Conservation (phyloP, 73 alveolate genomes). For the Symbiodinium natans region DNA sequence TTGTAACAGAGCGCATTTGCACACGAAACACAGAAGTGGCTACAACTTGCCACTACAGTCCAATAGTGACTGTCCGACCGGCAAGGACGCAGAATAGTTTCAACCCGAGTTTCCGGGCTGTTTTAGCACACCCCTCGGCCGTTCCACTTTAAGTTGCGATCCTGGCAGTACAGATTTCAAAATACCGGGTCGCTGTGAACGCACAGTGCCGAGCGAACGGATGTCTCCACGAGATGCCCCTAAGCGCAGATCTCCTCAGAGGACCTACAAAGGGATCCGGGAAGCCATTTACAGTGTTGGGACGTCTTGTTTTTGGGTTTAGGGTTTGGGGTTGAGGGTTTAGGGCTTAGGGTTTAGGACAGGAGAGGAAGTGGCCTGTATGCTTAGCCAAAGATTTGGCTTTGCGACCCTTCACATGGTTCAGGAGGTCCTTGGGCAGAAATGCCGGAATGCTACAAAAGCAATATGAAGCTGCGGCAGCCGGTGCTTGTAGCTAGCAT, state of each 20-base stretch:
- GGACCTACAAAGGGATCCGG: not conserved
- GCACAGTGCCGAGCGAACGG: not conserved
- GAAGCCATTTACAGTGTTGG: not conserved
- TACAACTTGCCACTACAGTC: not conserved
- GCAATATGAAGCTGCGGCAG: not conserved
- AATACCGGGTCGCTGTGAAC: not conserved
- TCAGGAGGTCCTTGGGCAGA: not conserved
- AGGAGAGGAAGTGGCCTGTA: too few relatives aligned
- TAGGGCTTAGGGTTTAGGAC: too few relatives aligned
- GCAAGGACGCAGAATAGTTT: not conserved
- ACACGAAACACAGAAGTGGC: not conserved
- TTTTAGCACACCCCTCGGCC: conserved; percentile 5
- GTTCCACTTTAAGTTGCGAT: conserved; percentile 8
- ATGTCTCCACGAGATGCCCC: not conserved
- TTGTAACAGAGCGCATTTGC: not conserved
- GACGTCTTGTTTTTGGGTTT: too few relatives aligned
- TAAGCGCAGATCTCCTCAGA: not conserved
- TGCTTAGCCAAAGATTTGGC: not conserved
- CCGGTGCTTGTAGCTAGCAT: not conserved
- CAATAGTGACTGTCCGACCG: conserved; percentile 14
- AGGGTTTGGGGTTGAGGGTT: too few relatives aligned
- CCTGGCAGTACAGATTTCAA: not conserved
- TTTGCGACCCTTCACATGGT: not conserved
- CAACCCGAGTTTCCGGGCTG: conserved; percentile 21
- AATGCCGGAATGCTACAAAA: not conserved